Evolutionary conservation across 192 early-diverging fungal species (phyloP), one percentile per base, ranked within the genome.

Genomic region (Backusella circina): DNA sequence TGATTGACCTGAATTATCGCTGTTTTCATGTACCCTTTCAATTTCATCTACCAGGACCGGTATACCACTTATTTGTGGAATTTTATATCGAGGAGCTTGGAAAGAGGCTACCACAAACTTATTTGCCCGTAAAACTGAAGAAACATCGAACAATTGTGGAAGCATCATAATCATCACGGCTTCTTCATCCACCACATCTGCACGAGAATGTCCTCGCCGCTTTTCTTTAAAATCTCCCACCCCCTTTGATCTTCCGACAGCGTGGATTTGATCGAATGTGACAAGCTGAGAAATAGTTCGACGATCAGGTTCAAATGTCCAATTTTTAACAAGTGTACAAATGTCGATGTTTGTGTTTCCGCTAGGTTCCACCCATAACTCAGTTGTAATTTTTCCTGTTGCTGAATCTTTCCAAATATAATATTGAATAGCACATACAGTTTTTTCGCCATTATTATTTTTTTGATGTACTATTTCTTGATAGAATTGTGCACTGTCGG

Each of bases 321-420:
- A 74, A 10, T 67, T 41, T 54, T 79, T 75, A 5, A 79, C 69
- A 30, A 70, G 61, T 1, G 70, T 32, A 21, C 75, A 75, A 16
- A 72, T 28, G 23, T 79, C 61, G 31, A 66, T 72, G 18, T 67
- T 47, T 8, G 64, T 51, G 13, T 54, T 79, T 30, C 80, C 64
- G 3, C 79, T 71, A 2, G 88, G 88, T 70, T 89, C 88, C 79
- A 87, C 81, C 85, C 85, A 89, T 51, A 89, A 51, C 64, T 89
- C 84, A 5, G 88, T 89, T 1, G 79, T 82, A 4, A 89, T 82
- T 28, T 79, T 75, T 7, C 86, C 85, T 13, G 76, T 83, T 5
- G 70, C 54, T 0, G 81, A 54, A 54, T 86, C 83, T 65, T 83
- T 81, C 69, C 82, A 86, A 23, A 86, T 79, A 50, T 85, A 83